Percentiles rank a stretch among this genome's conserved stretches.
Evolutionary conservation across 345 rosid genomes (phyloP).

Genomic region (Citrus maxima): DNA sequence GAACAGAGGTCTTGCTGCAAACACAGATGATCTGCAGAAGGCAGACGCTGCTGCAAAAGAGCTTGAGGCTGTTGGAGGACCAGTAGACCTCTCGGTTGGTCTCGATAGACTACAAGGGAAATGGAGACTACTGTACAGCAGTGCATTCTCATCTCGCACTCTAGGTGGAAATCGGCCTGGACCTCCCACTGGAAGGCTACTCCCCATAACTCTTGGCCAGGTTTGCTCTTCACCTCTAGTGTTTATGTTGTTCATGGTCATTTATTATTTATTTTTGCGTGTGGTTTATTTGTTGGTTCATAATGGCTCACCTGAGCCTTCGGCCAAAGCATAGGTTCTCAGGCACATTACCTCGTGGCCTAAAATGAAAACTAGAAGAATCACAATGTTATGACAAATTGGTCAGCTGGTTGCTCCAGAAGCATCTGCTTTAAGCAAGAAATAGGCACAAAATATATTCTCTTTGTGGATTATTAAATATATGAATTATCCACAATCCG

Average conservation of each 20-base stretch:
- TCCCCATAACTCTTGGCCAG: slow-evolving; percentile 93
- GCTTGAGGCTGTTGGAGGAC: slow-evolving; percentile 68
- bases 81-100: slow-evolving; percentile 50
- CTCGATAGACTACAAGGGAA: slow-evolving; percentile 79
- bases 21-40: slow-evolving; percentile 51
- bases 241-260: neutral
- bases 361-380: too few species aligned
- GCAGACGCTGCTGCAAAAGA: slow-evolving; percentile 77
- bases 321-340: neutral
- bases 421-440: neutral
- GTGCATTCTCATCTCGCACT: slow-evolving; percentile 89
- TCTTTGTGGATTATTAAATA: neutral
- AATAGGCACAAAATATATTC: neutral
- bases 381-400: neutral
- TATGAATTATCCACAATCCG: neutral
- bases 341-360: too few species aligned
- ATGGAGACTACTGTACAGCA: slow-evolving; percentile 88
- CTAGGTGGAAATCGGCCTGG: slow-evolving; percentile 95
- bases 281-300: neutral
- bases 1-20: slow-evolving; percentile 86
- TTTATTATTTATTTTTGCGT: neutral
- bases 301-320: neutral
- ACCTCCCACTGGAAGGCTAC: slow-evolving; percentile 78
- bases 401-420: neutral
- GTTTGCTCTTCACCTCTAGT: slow-evolving; percentile 25